Conservation (phyloP, 129 eudicot species). For the Solidago caesia region DNA sequence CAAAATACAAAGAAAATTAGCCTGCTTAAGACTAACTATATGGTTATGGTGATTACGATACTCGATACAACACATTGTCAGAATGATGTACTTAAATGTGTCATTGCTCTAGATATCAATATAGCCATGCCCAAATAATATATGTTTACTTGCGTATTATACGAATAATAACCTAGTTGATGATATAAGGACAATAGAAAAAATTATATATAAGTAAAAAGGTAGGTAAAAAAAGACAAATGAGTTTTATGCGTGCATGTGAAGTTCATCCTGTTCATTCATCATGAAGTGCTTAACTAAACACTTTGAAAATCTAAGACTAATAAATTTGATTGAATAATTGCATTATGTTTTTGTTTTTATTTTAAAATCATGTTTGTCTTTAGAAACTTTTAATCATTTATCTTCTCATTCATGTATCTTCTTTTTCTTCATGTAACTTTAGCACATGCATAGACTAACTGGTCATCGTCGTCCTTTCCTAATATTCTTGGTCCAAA, state of each 20-base stretch:
- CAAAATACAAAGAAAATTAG: too few species aligned
- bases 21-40: too few species aligned
- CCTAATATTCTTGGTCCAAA: not conserved
- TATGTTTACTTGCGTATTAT: too few species aligned
- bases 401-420: conserved; percentile 10
- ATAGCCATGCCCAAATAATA: too few species aligned
- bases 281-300: conserved; percentile 7
- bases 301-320: conserved; percentile 6
- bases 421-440: not conserved
- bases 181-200: too few species aligned
- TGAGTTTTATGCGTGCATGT: conserved; percentile 29
- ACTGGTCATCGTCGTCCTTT: too few species aligned
- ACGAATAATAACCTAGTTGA: too few species aligned
- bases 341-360: not conserved
- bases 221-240: conserved; percentile 17
- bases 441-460: conserved; percentile 5
- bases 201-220: too few species aligned
- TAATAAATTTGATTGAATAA: conserved; percentile 28
- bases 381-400: not conserved
- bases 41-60: too few species aligned
- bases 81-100: too few species aligned
- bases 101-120: too few species aligned
- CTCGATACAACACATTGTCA: too few species aligned
- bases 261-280: conserved; percentile 24
- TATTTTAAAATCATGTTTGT: not conserved